Base-by-base conservation (phyloP, 805 yeast genomes). In the Ogataea glucozyma region DNA sequence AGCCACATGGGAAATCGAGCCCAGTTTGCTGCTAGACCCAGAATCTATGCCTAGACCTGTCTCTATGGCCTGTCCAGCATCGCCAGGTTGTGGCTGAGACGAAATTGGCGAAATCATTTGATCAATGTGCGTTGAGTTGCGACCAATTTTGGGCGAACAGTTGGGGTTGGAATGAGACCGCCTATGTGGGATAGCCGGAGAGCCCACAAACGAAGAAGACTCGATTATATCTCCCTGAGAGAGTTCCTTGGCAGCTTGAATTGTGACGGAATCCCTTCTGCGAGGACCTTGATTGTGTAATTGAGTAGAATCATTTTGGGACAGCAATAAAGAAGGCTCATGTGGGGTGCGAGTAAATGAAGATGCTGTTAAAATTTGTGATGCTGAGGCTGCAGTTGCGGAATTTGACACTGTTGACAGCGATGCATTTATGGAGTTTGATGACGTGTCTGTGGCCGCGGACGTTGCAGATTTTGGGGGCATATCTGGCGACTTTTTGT, bases 121-220 rank as follows among this genome's bases (percentile, higher is more conserved):
- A 20, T 31, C 33, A 6, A 24, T 11, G 13, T 19, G 4, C 3
- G 29, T 24, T n/a, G 40, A 16, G 6, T 22, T 17, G 12, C 46
- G 37, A 14, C 31, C 26, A 10, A 30, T 40, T 13, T 32, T 10
- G 7, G 52, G 54, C n/a, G 44, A 30, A 14, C 21, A 39, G 18
- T 33, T 32, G 7, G 55, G 46, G 11, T 46, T 32, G 7, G 55
- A 48, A 10, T 46, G 52, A n/a, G 51, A 44, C 24, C 51, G 40
- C 37, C 49, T 31, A 31, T 48, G 54, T 1, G 49, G 39, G 14
- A 24, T 37, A 12, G 41, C 31, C 10, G 29, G 37, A 6, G 22
- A 41, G 17, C 16, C 46, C 6, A 21, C 45, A 26, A 41, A 30
- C 11, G 48, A 31, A 10, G 50, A 36, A 10, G 50, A 36, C 9